Conservation (phyloP, 2,329 filamentous ascomycete species). For the Septoria petroselini region DNA sequence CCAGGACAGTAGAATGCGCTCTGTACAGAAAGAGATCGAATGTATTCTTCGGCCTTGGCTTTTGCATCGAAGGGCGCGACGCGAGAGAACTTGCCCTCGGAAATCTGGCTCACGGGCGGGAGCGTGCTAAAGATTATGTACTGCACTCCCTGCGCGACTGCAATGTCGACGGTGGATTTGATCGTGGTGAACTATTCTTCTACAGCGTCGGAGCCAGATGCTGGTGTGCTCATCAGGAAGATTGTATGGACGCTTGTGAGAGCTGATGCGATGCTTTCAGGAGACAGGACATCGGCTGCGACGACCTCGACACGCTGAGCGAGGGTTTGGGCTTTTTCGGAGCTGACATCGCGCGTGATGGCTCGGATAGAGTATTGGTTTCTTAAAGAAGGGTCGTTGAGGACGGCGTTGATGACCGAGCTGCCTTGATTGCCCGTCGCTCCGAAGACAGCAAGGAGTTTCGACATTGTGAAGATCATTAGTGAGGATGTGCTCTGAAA, state of each 20-base stretch:
- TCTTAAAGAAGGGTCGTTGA: constrained; percentile 44
- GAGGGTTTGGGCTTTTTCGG: constrained; percentile 45
- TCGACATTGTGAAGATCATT: no score
- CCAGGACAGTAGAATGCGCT: constrained; percentile 24
- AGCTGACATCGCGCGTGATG: constrained; percentile 51
- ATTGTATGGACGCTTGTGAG: constrained; percentile 47
- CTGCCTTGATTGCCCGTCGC: constrained; percentile 60
- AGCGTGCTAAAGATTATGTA: constrained; percentile 42
- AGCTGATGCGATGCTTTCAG: constrained; percentile 43
- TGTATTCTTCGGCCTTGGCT: constrained; percentile 30
- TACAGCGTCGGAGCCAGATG: constrained; percentile 28
- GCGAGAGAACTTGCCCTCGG: constrained; percentile 42
- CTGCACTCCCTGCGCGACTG: constrained; percentile 36
- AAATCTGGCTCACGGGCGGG: constrained; percentile 37
- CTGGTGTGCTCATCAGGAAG: constrained; percentile 32
- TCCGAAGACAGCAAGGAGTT: constrained; percentile 55
- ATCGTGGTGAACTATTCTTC: constrained; percentile 49
- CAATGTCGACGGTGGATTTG: constrained; percentile 55
- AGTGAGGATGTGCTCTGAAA: no score
- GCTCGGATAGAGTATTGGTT: constrained; percentile 52
- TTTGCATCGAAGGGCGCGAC: constrained; percentile 47
- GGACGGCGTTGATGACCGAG: constrained; percentile 48
- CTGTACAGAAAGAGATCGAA: constrained; percentile 42
- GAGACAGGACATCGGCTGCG: constrained; percentile 50
- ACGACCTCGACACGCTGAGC: constrained; percentile 51